Evolutionary conservation across 306 rosid genomes (phyloP), one percentile per base, ranked within the genome.

Genomic region (Quercus bicolor): DNA sequence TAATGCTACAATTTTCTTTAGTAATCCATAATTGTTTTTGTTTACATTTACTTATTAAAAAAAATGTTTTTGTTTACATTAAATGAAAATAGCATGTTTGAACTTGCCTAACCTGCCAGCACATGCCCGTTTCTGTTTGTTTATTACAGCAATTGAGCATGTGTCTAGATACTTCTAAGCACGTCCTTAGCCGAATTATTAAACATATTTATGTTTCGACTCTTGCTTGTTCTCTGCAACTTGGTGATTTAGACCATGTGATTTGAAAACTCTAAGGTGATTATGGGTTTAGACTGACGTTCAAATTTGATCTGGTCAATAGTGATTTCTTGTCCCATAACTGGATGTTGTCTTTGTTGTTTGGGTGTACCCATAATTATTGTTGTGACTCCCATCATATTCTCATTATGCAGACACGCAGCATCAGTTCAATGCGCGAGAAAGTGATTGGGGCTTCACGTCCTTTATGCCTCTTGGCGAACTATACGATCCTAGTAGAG

Each of bases 361-460:
- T 48, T 80, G 77, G 72, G 64, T 56, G 37, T 78, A 40, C 45
- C 65, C 28, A 24, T 26, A 72, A 70, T 60, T 74, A 28, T 60
- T 59, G 77, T 69, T 70, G 45, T 87, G 76, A 83, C 70, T 75
- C 76, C 76, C 68, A 26, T 81, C 72, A 74, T 86, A 55, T 82
- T 72, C 70, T 23, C 45, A 11, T 57, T 69, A 21, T 91, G 88
- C 89, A 93, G 97, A 93, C 83, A 91, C 97, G 21, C 97, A 93
- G 21, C 97, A 93, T 70, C 97, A 93, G 78, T 93, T 93, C 89
- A 91, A 91, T 85, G 90, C 92, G 5, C 86, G 97, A 7, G 97
- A 93, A 89, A 91, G 97, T 86, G 97, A 93, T 85, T 93, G 97
- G 97, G 97, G 97, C 80, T 93, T 93, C 85, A 91, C 97, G 31